Evolutionary conservation across 768 basidiomycete genomes (phyloP).

Genomic region (Macrocybe gigantea): DNA sequence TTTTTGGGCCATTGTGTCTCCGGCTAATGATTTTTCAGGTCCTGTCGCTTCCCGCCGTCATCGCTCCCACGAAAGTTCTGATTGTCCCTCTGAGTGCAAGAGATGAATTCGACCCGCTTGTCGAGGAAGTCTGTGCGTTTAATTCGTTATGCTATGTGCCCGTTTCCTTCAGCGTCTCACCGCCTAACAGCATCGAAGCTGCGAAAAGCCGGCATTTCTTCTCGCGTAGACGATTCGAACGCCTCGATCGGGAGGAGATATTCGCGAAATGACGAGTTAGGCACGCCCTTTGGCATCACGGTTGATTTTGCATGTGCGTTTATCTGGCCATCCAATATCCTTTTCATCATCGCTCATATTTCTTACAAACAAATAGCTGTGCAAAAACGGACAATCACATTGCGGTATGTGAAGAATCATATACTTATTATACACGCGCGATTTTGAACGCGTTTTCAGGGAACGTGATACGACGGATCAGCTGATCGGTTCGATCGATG

Average conservation of each 20-base stretch:
- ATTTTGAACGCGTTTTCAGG: slow-evolving; percentile 28
- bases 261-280: slow-evolving; percentile 96
- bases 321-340: neutral
- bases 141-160: neutral
- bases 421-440: too few species aligned
- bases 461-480: slow-evolving; percentile 95
- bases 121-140: slow-evolving; percentile 85
- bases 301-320: slow-evolving; percentile 82
- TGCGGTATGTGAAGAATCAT: slow-evolving; percentile 54
- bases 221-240: slow-evolving; percentile 93
- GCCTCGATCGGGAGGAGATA: slow-evolving; percentile 96
- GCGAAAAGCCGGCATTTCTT: slow-evolving; percentile 83
- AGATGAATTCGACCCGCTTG: slow-evolving; percentile 77
- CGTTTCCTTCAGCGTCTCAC: slow-evolving; percentile 4
- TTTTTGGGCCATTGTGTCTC: slow-evolving; percentile 3
- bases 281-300: slow-evolving; percentile 95
- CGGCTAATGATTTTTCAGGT: slow-evolving; percentile 41
- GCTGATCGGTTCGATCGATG: slow-evolving; percentile 84
- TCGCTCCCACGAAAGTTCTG: slow-evolving; percentile 95
- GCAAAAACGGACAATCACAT: slow-evolving; percentile 89
- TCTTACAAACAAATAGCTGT: slow-evolving; percentile 47
- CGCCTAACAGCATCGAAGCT: slow-evolving; percentile 66
- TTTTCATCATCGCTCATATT: neutral
- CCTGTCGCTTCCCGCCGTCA: slow-evolving; percentile 80
- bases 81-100: slow-evolving; percentile 91